Conservation (phyloP, 352 stramenopile genomes). For the Aphanomyces euteiches region DNA sequence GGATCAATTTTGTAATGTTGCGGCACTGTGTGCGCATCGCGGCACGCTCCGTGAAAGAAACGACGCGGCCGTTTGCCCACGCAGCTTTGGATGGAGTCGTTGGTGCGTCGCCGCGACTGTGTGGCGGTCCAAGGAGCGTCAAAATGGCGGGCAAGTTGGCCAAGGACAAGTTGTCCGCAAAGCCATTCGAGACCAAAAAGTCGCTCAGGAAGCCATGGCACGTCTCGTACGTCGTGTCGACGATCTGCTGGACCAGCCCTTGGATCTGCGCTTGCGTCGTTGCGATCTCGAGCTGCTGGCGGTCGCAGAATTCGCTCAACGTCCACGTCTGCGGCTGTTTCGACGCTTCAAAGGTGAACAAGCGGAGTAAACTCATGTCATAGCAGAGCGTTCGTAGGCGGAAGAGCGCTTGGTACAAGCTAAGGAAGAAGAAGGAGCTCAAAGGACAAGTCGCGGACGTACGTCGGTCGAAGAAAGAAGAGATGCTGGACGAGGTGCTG, state of each 20-base stretch:
- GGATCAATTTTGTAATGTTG: constrained; percentile 88
- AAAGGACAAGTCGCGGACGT: not conserved
- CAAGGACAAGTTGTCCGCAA: constrained; percentile 8
- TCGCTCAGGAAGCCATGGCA: constrained; percentile 25
- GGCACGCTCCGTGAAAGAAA: constrained; percentile 94
- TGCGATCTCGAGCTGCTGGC: constrained; percentile 66
- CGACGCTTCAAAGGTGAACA: constrained; percentile 50
- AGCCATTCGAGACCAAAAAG: constrained; percentile 24
- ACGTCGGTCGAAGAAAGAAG: constrained; percentile 79
- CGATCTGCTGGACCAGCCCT: constrained; percentile 45
- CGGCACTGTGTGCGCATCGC: constrained; percentile 88
- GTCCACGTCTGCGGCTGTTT: constrained; percentile 47
- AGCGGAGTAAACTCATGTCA: constrained; percentile 37
- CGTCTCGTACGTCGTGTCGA: constrained; percentile 17
- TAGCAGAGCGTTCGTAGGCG: constrained; percentile 62
- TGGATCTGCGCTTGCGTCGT: constrained; percentile 55
- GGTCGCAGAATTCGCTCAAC: constrained; percentile 73
- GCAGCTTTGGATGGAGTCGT: constrained; percentile 10
- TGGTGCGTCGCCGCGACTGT: not conserved
- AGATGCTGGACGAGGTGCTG: constrained; percentile 63
- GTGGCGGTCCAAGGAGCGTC: not conserved
- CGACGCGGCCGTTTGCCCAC: constrained; percentile 35
- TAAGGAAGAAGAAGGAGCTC: not conserved
- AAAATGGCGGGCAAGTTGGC: constrained; percentile 11
- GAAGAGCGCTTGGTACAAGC: constrained; percentile 77